Evolutionary conservation across 371 early-diverging fungal species (phyloP).

Genomic region (Mucor velutinosus): DNA sequence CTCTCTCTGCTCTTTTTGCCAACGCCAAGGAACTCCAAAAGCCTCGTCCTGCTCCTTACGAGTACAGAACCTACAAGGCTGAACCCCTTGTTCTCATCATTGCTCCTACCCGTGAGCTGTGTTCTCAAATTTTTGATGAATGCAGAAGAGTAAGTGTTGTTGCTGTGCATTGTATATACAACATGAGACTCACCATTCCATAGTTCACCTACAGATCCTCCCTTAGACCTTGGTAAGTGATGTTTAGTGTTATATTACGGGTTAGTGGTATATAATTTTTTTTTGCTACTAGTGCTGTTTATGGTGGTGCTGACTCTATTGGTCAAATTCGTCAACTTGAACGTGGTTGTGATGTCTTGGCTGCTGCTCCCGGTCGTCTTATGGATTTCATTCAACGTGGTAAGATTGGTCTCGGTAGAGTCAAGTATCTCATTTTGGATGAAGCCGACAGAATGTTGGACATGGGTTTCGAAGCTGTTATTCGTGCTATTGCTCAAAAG

Average conservation of each 20-base stretch:
- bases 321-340: slow-evolving; percentile 84
- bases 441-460: slow-evolving; percentile 99
- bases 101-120: slow-evolving; percentile 52
- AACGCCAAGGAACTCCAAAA: slow-evolving; percentile 28
- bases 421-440: slow-evolving; percentile 92
- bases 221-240: slow-evolving; percentile 51
- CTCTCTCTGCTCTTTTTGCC: slow-evolving; percentile 39
- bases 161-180: too few species aligned
- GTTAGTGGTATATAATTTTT: neutral
- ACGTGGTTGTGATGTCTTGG: slow-evolving; percentile 91
- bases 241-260: neutral
- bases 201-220: slow-evolving; percentile 47
- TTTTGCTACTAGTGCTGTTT: slow-evolving; percentile 60
- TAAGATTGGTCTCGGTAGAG: slow-evolving; percentile 75
- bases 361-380: slow-evolving; percentile 98
- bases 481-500: slow-evolving; percentile 90
- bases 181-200: neutral
- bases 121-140: slow-evolving; percentile 54
- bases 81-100: slow-evolving; percentile 49
- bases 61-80: slow-evolving; percentile 29
- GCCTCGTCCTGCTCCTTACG: slow-evolving; percentile 25
- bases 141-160: slow-evolving; percentile 36
- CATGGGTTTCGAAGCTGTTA: slow-evolving; percentile 98
- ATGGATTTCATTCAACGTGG: slow-evolving; percentile 91
- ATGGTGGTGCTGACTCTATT: slow-evolving; percentile 89